These are phyloP conservation scores for Aspergillus brasiliensis DNA, from an alignment of 2,329 filamentous ascomycete genomes.

Conservation along the genomic window DNA sequence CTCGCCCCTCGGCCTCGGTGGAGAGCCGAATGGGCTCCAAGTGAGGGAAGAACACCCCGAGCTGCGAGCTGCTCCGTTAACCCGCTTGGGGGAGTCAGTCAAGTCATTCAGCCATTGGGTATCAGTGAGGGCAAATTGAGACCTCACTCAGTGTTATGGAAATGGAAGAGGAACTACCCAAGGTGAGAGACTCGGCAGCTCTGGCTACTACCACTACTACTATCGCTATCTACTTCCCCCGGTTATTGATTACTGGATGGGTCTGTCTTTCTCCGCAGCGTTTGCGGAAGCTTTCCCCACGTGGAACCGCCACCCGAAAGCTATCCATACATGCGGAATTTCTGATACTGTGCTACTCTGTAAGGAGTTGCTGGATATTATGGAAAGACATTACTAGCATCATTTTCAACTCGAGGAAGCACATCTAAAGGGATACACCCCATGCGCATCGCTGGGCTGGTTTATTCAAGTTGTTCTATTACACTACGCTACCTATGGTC, in stretches of 20 bases:
- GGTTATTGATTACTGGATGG: no score
- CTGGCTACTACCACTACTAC: not conserved
- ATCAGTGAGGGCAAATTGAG: no score
- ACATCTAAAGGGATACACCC: not conserved
- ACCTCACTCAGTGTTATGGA: not conserved
- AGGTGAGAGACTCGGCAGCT: not conserved
- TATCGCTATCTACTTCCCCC: no score
- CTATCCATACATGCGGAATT: not conserved
- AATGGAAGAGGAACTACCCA: not conserved
- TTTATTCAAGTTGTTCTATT: constrained; percentile 4
- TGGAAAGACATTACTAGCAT: no score
- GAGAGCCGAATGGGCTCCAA: not conserved
- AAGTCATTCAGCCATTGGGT: no score
- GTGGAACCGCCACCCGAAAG: not conserved
- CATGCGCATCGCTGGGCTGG: not conserved
- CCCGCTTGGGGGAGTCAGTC: no score
- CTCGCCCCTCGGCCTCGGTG: not conserved
- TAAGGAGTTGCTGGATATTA: no score
- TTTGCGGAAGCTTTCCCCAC: not conserved
- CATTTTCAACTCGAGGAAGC: no score
- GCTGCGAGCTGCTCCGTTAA: no score
- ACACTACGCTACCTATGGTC: constrained; percentile 16
- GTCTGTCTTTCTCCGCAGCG: not conserved
- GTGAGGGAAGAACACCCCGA: not conserved
- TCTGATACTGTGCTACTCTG: no score